Evolutionary conservation across 768 basidiomycete species (phyloP), one percentile per base, ranked within the genome.

Genomic region (Strobilomyces echinocephalus): DNA sequence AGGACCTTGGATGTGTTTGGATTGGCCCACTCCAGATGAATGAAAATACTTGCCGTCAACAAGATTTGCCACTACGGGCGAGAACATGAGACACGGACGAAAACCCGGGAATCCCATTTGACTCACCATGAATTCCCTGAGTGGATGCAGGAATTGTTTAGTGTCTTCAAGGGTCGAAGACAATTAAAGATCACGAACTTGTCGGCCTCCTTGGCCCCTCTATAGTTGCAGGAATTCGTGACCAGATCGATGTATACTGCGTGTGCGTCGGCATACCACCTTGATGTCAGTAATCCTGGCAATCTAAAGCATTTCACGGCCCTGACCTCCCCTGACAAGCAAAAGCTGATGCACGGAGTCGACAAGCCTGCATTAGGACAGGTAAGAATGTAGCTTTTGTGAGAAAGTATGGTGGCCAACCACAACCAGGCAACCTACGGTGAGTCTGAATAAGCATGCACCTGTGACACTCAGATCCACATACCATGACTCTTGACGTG

Each of bases 381-480:
- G 5, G 20, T 61, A 39, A 63, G 42, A 26, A 26, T 18, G 6
- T 36, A 10, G 31, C 2, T 41, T 39, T 41, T 21, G 18, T 33
- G 42, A 44, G 31, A 44, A 26, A 46, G 2, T 10, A 36, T 15
- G 40, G 16, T 10, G 11, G 11, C 4, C 18, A 9, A 63, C 60
- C 60, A 62, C 14, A 62, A 39, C 61, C 57, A 62, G 39, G 26
- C 14, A 28, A 62, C 61, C 60, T 62, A 38, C n/a, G 24, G 5
- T 3, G 10, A 40, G 18, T 18, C 18, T 14, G 26, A 36, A 26
- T 58, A 11, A 51, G 30, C 6, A 44, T 8, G 31, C 15, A 21
- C 20, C n/a, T 16, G 26, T 50, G 12, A 16, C 1, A 18, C 10
- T 34, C 24, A 4, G 9, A 16, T 41, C 7, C 8, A 34, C 60